Evolutionary conservation across 2,329 filamentous ascomycete genomes (phyloP).

Genomic region (Monosporascus sp.): DNA sequence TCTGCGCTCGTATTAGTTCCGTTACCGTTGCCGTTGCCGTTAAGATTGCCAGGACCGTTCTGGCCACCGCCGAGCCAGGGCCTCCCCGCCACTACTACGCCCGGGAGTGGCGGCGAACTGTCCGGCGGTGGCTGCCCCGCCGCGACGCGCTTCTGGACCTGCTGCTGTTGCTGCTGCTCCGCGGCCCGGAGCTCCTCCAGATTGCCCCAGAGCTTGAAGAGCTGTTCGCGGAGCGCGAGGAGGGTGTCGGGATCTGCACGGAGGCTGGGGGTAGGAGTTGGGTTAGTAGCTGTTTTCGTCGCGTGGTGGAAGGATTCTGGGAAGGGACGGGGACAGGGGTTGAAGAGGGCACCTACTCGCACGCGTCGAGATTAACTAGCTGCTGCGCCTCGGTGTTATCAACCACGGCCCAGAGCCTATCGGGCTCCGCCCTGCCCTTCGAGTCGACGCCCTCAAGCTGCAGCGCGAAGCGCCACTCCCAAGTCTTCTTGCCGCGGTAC

Average conservation of each 20-base stretch:
- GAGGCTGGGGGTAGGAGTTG: constrained; percentile 40
- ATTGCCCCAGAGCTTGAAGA: constrained; percentile 82
- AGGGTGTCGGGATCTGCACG: constrained; percentile 45
- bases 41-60: constrained; percentile 8
- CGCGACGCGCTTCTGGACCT: constrained; percentile 17
- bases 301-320: background rate
- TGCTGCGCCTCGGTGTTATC: constrained; percentile 49
- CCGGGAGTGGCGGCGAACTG: constrained; percentile 32
- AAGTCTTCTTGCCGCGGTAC: constrained; percentile 35
- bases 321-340: background rate
- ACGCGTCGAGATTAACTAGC: constrained; percentile 43
- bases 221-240: constrained; percentile 55
- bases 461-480: constrained; percentile 83
- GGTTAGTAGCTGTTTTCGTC: constrained; percentile 3
- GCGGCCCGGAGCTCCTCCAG: constrained; percentile 63
- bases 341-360: constrained; percentile 28
- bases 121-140: constrained; percentile 29
- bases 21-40: constrained; percentile 4
- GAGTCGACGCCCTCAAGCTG: constrained; percentile 65
- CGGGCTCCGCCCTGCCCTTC: constrained; percentile 29
- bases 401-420: constrained; percentile 63
- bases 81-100: constrained; percentile 3
- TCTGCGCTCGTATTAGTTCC: constrained; percentile 6
- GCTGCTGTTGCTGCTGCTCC: constrained; percentile 22
- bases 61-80: constrained; percentile 8